These are phyloP conservation scores for Agarophyton chilense DNA, from an alignment of 23 red algal genomes.

Conservation along the genomic window DNA sequence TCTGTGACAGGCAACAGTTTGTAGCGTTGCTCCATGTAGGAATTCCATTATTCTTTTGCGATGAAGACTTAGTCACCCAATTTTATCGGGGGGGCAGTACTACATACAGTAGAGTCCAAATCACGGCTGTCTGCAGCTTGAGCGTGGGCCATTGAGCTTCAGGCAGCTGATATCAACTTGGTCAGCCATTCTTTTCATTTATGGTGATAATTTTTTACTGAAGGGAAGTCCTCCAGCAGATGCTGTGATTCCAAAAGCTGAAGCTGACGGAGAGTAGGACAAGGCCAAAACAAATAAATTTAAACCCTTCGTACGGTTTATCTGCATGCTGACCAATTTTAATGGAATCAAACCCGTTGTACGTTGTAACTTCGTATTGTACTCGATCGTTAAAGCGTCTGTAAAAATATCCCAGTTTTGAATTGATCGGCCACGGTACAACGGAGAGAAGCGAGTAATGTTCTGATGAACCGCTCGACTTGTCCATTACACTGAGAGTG, in stretches of 20 bases:
- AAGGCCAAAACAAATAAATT: constrained; percentile 3
- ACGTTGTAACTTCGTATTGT: no score
- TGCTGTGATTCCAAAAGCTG: background rate
- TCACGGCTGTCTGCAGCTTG: background rate
- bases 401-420: no score
- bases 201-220: background rate
- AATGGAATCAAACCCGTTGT: no score
- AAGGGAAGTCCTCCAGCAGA: background rate
- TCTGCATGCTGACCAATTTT: no score
- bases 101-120: background rate
- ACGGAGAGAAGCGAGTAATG: no score
- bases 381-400: no score
- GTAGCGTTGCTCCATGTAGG: no score
- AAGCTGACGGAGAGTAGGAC: background rate
- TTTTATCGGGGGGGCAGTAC: background rate
- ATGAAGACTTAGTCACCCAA: no score
- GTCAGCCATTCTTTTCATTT: background rate
- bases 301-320: no score
- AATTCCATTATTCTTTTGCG: no score
- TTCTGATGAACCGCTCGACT: constrained; percentile 14
- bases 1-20: no score
- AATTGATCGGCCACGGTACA: no score
- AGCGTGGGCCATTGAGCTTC: background rate
- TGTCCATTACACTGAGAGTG: background rate
- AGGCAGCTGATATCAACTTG: background rate